Base-by-base conservation (phyloP, 2,329 filamentous ascomycete species). In the Penicillium sp. region DNA sequence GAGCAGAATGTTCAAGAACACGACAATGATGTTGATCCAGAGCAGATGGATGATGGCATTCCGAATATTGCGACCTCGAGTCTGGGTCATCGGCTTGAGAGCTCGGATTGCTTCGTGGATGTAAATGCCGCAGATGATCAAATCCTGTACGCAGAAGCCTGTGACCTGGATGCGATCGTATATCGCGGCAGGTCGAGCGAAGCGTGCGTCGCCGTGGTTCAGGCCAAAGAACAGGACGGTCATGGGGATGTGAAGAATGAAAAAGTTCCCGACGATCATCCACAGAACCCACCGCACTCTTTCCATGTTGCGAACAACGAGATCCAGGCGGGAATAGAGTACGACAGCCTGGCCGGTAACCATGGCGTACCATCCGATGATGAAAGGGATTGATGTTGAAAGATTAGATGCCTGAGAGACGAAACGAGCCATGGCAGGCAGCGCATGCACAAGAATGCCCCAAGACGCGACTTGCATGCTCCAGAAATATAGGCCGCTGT, bases 121-220 rank as follows among this genome's bases (percentile, higher is more conserved):
- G 65, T 83, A 85, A 23, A 83, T 69, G 1, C 70, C 70, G 3
- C 80, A 81, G 46, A 85, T 76, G 45, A 83, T 68, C 29, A 78
- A 68, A 55, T 85, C 83, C 58, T 84, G 82, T 5, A 80, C 37
- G 55, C 78, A 80, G 60, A 84, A 83, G 7, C 79, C 71, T 0
- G 75, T 76, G 39, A 83, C 72, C 61, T 83, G 78, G 4, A 83
- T 70, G 57, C 78, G 78, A 60, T 83, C 81, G 66, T 77, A 73
- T 16, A 77, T 64, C 16, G 69, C n/a, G 35, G 59, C 19, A 1
- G 53, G 2, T 1, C 29, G 44, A 6, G 27, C 27, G 6, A 54
- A 33, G 0, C 21, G 7, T 11, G 27, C n/a, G 10, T 51, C 26
- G 66, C 35, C 19, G 73, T 66, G 0, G 69, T 26, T 43, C 13